These are phyloP conservation scores for Chlorella ohadii DNA, from an alignment of 139 green algal species.

Conservation along the genomic window DNA sequence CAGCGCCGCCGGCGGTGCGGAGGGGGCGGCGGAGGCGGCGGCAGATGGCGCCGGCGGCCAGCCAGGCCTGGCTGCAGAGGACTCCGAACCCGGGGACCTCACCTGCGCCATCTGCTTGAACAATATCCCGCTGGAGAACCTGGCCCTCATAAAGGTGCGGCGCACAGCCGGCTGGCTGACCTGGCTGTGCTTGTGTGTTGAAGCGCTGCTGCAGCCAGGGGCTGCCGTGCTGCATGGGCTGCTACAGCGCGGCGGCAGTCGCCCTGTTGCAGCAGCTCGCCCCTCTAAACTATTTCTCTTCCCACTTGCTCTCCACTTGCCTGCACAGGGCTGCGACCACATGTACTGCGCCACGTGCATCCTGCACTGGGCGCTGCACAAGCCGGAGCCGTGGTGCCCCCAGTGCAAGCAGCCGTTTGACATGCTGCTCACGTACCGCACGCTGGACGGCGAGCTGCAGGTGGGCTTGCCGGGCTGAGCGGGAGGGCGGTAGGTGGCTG, in stretches of 20 bases:
- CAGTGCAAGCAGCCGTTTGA: constrained; percentile 73
- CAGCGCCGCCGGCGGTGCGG: too few species aligned
- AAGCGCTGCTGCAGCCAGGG: background rate
- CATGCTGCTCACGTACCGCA: constrained; percentile 70
- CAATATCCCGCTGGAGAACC: constrained; percentile 63
- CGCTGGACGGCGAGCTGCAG: constrained; percentile 74
- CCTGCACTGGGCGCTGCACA: constrained; percentile 79
- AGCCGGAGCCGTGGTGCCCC: constrained; percentile 74
- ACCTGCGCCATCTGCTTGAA: constrained; percentile 86
- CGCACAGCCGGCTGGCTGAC: too few species aligned
- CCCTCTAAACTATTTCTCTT: background rate
- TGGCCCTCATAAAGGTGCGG: constrained; percentile 81
- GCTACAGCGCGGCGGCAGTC: background rate
- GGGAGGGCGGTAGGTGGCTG: too few species aligned
- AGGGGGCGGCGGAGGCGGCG: background rate
- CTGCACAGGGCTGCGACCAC: constrained; percentile 35
- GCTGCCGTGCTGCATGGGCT: background rate
- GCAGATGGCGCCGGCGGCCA: background rate
- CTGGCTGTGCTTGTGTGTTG: too few species aligned
- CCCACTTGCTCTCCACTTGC: background rate
- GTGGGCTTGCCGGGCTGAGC: constrained; percentile 21
- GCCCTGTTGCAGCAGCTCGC: background rate
- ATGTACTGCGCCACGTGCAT: constrained; percentile 73
- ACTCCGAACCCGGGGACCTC: constrained; percentile 56
- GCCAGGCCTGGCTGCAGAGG: background rate